These are phyloP conservation scores for Hanseniaspora guilliermondii DNA, from an alignment of 805 yeast species.

Conservation along the genomic window DNA sequence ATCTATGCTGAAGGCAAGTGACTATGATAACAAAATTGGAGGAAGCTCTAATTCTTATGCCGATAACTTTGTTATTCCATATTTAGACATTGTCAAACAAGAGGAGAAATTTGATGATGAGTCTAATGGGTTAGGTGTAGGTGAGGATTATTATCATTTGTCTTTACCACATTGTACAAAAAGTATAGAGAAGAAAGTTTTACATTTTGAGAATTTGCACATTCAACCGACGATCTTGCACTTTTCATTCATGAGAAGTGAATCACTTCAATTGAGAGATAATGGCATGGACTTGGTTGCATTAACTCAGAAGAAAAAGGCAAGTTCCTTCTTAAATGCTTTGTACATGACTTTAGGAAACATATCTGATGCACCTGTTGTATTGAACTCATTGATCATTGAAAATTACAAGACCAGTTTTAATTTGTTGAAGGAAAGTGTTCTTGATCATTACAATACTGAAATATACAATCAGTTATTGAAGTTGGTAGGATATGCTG, in stretches of 20 bases:
- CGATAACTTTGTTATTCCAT: slow-evolving; percentile 28
- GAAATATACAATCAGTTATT: slow-evolving; percentile 85
- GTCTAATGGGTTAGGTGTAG: not conserved
- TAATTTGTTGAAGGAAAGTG: slow-evolving; percentile 54
- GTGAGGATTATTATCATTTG: slow-evolving; percentile 15
- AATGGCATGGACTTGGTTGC: slow-evolving; percentile 9
- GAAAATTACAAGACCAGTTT: slow-evolving; percentile 84
- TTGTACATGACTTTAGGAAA: slow-evolving; percentile 95
- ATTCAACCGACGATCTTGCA: slow-evolving; percentile 84
- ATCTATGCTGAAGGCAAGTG: not conserved
- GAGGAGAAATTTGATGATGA: not conserved
- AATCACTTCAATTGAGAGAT: slow-evolving; percentile 24
- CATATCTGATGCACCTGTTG: slow-evolving; percentile 91
- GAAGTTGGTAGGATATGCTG: slow-evolving; percentile 90
- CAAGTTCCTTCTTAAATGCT: slow-evolving; percentile 61
- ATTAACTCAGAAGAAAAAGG: slow-evolving; percentile 21
- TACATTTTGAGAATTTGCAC: slow-evolving; percentile 85
- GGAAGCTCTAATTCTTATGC: slow-evolving; percentile 35
- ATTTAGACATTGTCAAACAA: slow-evolving; percentile 18
- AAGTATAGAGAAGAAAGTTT: slow-evolving; percentile 44
- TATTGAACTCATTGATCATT: slow-evolving; percentile 70
- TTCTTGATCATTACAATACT: slow-evolving; percentile 79
- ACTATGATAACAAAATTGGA: not conserved
- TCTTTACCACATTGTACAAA: slow-evolving; percentile 45
- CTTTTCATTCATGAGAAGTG: slow-evolving; percentile 82